Evolutionary conservation across 2,329 filamentous ascomycete species (phyloP), one percentile per base, ranked within the genome.

Genomic region (Cytospora paraplurivora): DNA sequence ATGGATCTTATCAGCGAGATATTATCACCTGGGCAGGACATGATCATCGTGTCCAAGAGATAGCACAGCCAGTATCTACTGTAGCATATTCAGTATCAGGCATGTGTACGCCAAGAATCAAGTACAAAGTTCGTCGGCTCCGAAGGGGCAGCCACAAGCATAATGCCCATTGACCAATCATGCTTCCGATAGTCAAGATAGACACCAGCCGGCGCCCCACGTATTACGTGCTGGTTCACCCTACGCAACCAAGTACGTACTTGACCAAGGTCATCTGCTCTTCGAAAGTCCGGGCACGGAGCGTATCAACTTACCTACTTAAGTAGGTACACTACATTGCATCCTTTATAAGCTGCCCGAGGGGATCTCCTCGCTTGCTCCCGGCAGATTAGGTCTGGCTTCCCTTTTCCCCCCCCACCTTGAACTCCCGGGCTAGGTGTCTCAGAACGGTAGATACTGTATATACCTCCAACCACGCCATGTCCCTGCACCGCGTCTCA

Each of bases 401-500:
- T 21, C 21, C n/a, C n/a, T 11, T 47, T 21, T 47, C 21, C 4
- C 3, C 27, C n/a, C n/a, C 21, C 44, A 12, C n/a, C n/a, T 19
- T 19, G 44, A n/a, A 21, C 12, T 19, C 11, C 21, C 21, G 44
- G 44, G 44, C n/a, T 21, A 47, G n/a, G n/a, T 19, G 19, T 37
- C n/a, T 19, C 8, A n/a, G 44, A 27, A 27, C 27, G 44, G 44
- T 12, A 19, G 44, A 47, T 47, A 10, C 27, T 27, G 27, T 47
- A n/a, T 8, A 7, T 17, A 19, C n/a, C n/a, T 47, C 44, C n/a
- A 10, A 47, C 44, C 44, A 2, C 44, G 21, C 44, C 67, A 85
- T 85, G 82, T 84, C 82, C 68, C 71, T 85, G 62, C 79, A 83
- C 67, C 81, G 82, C 27, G 77, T 85, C 35, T 76, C 76, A 21